Evolutionary conservation across 371 early-diverging fungal species (phyloP), one percentile per base, ranked within the genome.

Genomic region (Circinella umbellata): DNA sequence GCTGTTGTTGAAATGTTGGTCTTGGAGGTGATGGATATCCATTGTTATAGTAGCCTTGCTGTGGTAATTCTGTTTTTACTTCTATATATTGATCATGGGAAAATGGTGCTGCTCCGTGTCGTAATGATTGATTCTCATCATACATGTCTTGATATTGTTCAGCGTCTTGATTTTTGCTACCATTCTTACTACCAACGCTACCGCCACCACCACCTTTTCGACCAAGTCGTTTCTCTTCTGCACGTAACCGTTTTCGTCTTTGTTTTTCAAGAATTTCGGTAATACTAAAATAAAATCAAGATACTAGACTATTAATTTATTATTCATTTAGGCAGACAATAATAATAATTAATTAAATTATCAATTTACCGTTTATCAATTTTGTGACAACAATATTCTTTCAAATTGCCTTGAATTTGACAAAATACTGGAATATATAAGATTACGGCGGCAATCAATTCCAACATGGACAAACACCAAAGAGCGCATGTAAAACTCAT

Each of bases 381-480:
- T 77, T 93, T 94, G 80, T 94, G 94, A 71, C 94, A 94, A 69
- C 93, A 93, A 73, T 91, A 96, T 75, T 96, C 96, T 74, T 96
- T 96, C 63, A 96, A 82, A 73, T 95, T 96, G 38, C 96, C 96
- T 46, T 89, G 90, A 63, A 96, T 94, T 42, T 87, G 84, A 70
- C 86, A 90, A 64, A 94, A 78, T 59, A 96, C 80, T 6, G 95
- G 95, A 36, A 96, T 82, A 74, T 96, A 96, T n/a, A 94, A 53
- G 42, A 93, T 51, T 37, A 82, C 78, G 5, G 95, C 94, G n/a
- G 84, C 42, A 3, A 91, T 49, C 35, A 92, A 83, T 18, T 72
- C 73, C 0, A 91, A 14, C 48, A 88, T 75, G 20, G 88, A 84
- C 15, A 93, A 48, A 13, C 85, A 49, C 86, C 90, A 94, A 54